A percentile compares a stretch with the other conserved stretches of the same genome.
These are phyloP conservation scores for Peziza echinospora DNA, from an alignment of 495 filamentous ascomycete genomes.

Conservation along the genomic window DNA sequence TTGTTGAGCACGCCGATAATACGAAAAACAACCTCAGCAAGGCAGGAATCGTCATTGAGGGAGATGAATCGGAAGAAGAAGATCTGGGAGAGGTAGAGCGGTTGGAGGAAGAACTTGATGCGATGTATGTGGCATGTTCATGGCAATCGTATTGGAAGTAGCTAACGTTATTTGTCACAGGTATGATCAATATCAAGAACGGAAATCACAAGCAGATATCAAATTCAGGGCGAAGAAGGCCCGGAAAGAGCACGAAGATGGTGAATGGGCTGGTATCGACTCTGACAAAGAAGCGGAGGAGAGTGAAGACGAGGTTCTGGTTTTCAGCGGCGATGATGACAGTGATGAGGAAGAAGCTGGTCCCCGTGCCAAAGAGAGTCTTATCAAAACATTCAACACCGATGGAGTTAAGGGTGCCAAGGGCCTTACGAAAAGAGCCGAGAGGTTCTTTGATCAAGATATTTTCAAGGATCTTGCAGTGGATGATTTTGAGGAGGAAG, in stretches of 20 bases:
- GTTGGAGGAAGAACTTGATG: slow-evolving; percentile 66
- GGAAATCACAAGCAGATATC: slow-evolving; percentile 52
- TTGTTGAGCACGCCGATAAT: slow-evolving; percentile 30
- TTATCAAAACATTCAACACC: slow-evolving; percentile 32
- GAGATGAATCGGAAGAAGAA: slow-evolving; percentile 33
- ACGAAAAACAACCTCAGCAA: slow-evolving; percentile 36
- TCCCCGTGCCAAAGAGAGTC: slow-evolving; percentile 17
- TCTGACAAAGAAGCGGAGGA: slow-evolving; percentile 37
- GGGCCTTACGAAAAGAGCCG: slow-evolving; percentile 58
- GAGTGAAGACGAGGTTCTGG: slow-evolving; percentile 31
- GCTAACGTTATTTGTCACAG: neutral
- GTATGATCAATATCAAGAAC: slow-evolving; percentile 69
- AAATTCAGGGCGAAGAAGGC: slow-evolving; percentile 79
- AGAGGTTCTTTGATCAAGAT: slow-evolving; percentile 83
- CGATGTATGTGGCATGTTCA: slow-evolving; percentile 24
- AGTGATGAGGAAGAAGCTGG: slow-evolving; percentile 26
- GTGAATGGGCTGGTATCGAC: slow-evolving; percentile 81
- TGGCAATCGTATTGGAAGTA: neutral
- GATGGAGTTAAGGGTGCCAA: slow-evolving; percentile 23
- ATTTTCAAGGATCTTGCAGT: slow-evolving; percentile 67
- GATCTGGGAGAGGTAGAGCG: slow-evolving; percentile 46
- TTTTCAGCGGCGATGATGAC: slow-evolving; percentile 29
- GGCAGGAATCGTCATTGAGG: slow-evolving; percentile 30
- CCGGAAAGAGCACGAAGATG: slow-evolving; percentile 59
- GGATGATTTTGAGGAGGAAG: slow-evolving; percentile 27